phyloP scores from a whole-genome alignment of 1,139 yeast species.

The Hansenula lynferdii region DNA sequence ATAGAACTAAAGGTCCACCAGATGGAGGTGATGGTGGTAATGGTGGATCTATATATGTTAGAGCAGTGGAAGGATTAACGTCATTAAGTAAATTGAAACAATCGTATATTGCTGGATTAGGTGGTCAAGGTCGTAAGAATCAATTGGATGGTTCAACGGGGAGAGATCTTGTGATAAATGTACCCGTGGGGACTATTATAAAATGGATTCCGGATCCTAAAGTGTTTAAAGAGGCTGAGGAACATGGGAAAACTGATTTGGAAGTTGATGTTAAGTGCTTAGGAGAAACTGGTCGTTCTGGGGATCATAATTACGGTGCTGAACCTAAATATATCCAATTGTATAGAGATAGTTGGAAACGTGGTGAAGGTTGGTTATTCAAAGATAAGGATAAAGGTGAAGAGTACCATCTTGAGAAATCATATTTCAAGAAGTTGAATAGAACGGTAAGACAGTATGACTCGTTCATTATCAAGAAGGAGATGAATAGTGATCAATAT shows the following conservation, averaged over 20 bases:
- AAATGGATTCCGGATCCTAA: slow-evolving; percentile 83
- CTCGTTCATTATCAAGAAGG: slow-evolving; percentile 52
- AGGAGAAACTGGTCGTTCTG: slow-evolving; percentile 1
- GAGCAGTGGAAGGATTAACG: slow-evolving; percentile 67
- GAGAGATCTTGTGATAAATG: slow-evolving; percentile 69
- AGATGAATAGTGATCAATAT: slow-evolving; percentile 57
- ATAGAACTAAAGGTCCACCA: slow-evolving; percentile 85
- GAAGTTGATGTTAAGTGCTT: slow-evolving; percentile 22
- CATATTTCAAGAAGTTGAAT: slow-evolving; percentile 61
- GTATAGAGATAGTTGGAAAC: slow-evolving; percentile 48
- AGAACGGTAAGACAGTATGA: slow-evolving; percentile 64
- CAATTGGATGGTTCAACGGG: slow-evolving; percentile 87
- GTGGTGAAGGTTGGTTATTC: slow-evolving; percentile 87
- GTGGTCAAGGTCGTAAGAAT: slow-evolving; percentile 63
- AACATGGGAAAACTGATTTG: slow-evolving; percentile 9
- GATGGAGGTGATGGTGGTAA: slow-evolving; percentile 98
- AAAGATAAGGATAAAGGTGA: slow-evolving; percentile 60
- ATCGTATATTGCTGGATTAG: slow-evolving; percentile 67
- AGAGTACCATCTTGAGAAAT: slow-evolving; percentile 58
- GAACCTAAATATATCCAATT: slow-evolving; percentile 48
- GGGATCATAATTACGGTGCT: slow-evolving; percentile 19
- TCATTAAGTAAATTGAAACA: slow-evolving; percentile 68
- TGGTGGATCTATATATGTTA: slow-evolving; percentile 84
- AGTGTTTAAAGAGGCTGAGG: slow-evolving; percentile 29
- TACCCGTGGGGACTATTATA: slow-evolving; percentile 87